Evolutionary conservation across 176 grass and related monocot genomes (phyloP).

Genomic region (Guadua angustifolia): DNA sequence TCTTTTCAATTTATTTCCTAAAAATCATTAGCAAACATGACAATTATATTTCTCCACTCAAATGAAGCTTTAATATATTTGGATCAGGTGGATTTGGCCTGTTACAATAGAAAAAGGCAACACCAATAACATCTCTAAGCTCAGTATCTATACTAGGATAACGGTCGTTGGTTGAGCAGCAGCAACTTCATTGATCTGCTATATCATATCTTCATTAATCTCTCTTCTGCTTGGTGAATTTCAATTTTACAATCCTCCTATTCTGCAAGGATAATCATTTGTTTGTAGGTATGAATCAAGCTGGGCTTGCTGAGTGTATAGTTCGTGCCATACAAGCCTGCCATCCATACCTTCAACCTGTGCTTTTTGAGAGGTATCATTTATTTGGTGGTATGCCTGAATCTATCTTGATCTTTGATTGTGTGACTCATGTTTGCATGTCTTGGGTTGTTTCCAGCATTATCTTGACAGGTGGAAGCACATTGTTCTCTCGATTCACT

Average conservation of each 20-base stretch:
- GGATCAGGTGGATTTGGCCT: background rate
- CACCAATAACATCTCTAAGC: slow-evolving; percentile 6
- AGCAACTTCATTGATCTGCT: background rate
- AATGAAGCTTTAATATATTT: background rate
- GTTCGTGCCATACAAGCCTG: slow-evolving; percentile 78
- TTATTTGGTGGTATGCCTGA: background rate
- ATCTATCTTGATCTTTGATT: slow-evolving; percentile 13
- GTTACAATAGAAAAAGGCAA: background rate
- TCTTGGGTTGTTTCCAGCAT: slow-evolving; percentile 73
- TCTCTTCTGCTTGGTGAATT: background rate
- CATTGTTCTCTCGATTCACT: slow-evolving; percentile 75
- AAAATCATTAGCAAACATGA: background rate
- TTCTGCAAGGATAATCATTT: background rate
- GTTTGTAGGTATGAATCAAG: slow-evolving; percentile 95
- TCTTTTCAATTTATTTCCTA: background rate
- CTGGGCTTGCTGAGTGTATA: slow-evolving; percentile 93
- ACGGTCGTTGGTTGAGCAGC: background rate
- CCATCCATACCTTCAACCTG: slow-evolving; percentile 81
- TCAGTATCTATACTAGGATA: background rate
- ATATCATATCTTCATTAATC: background rate
- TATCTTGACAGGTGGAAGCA: slow-evolving; percentile 89
- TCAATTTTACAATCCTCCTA: background rate
- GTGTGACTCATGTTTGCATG: background rate
- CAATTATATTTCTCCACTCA: background rate
- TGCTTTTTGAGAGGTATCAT: slow-evolving; percentile 79